Conservation (phyloP, 2,329 filamentous ascomycete genomes). For the Neospermospora avenae region DNA sequence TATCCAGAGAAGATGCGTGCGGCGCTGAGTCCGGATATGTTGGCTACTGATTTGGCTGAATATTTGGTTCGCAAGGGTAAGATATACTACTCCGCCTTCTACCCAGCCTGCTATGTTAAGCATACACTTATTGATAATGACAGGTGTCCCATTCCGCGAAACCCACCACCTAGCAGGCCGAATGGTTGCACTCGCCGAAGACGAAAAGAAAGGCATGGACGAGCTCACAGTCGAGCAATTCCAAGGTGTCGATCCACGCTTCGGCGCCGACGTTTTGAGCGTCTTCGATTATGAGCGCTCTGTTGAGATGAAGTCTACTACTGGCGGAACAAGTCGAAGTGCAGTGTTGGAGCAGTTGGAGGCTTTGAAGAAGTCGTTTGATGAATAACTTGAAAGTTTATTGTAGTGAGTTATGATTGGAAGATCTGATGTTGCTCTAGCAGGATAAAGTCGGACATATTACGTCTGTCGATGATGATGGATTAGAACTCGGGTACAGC, state of each 20-base stretch:
- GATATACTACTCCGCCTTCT: not conserved
- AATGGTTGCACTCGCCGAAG: constrained; percentile 61
- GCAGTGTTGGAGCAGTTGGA: constrained; percentile 62
- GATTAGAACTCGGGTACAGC: not conserved
- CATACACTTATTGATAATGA: constrained; percentile 46
- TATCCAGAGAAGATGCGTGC: constrained; percentile 74
- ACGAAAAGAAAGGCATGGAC: constrained; percentile 66
- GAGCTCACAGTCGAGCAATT: constrained; percentile 64
- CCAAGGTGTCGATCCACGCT: constrained; percentile 63
- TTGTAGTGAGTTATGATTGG: not conserved
- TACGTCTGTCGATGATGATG: not conserved
- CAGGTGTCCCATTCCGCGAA: constrained; percentile 74
- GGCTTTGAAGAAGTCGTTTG: constrained; percentile 40
- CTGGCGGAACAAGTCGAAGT: constrained; percentile 74
- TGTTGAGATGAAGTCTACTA: constrained; percentile 74
- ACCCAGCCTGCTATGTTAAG: not conserved
- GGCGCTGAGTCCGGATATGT: constrained; percentile 47
- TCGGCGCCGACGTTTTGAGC: constrained; percentile 66
- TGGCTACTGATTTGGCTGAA: constrained; percentile 64
- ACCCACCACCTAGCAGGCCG: constrained; percentile 75
- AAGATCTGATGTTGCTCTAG: not conserved
- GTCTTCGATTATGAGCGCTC: constrained; percentile 79
- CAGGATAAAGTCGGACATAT: not conserved
- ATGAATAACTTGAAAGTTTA: not conserved
- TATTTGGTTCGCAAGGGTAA: constrained; percentile 58